A percentile compares a stretch with the other conserved stretches of the same genome.
Conservation (phyloP, 768 basidiomycete genomes). For the Epithele typhae region DNA sequence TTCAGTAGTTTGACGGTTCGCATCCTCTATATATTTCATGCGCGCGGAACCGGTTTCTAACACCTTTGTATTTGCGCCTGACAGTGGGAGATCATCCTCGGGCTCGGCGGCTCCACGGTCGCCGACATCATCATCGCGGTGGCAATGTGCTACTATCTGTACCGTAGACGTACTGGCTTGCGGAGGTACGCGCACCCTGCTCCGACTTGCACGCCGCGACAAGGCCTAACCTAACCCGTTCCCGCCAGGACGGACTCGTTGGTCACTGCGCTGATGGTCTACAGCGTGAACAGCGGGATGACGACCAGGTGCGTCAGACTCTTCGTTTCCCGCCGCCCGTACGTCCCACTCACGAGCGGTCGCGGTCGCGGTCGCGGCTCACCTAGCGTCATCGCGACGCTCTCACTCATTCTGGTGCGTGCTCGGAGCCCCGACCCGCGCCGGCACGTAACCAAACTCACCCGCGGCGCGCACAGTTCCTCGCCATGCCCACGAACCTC, state of each 20-base stretch:
- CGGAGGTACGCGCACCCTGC: constrained; percentile 29
- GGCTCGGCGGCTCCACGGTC: constrained; percentile 41
- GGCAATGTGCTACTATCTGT: constrained; percentile 45
- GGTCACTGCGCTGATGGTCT: constrained; percentile 23
- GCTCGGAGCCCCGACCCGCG: not conserved
- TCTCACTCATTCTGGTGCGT: constrained; percentile 13
- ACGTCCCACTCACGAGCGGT: too few species aligned
- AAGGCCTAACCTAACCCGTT: too few species aligned
- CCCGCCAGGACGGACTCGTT: constrained; percentile 23
- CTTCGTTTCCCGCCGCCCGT: too few species aligned
- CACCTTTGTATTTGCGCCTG: too few species aligned
- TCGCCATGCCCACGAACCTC: constrained; percentile 40
- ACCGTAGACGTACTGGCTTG: constrained; percentile 43
- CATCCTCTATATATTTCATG: not conserved
- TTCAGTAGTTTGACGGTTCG: constrained; percentile 28
- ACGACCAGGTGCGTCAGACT: too few species aligned
- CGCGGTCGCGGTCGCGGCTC: too few species aligned
- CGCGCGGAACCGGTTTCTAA: not conserved
- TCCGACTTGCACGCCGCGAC: not conserved
- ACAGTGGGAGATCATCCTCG: constrained; percentile 47
- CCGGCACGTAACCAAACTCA: not conserved
- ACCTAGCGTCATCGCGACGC: constrained; percentile 17
- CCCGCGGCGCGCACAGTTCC: constrained; percentile 11
- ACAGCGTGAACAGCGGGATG: constrained; percentile 24
- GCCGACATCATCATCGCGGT: constrained; percentile 47